Evolutionary conservation across 2,329 filamentous ascomycete species (phyloP).

Genomic region (Leptographium galeiforme): DNA sequence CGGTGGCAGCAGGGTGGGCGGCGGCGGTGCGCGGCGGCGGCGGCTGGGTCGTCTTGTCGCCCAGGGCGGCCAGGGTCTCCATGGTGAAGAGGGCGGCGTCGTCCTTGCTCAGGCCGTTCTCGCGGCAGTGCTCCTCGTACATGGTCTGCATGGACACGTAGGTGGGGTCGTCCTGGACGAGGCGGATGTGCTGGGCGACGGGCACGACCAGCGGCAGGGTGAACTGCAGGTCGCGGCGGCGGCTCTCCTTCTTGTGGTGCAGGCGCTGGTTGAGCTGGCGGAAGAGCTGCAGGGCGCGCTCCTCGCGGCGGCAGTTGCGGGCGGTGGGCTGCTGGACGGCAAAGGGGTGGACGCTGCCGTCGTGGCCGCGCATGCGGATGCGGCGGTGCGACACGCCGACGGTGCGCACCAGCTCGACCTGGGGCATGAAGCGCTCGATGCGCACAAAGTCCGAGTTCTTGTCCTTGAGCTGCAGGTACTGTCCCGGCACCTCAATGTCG

Average conservation of each 20-base stretch:
- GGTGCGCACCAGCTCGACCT: constrained; percentile 82
- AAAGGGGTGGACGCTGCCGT: constrained; percentile 93
- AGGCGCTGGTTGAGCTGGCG: constrained; percentile 91
- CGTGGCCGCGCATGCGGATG: constrained; percentile 91
- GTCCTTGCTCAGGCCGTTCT: constrained; percentile 79
- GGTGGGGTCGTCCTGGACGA: constrained; percentile 90
- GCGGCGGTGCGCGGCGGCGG: constrained; percentile 23
- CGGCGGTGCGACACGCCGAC: constrained; percentile 86
- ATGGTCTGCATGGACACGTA: constrained; percentile 91
- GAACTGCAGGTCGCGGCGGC: constrained; percentile 88
- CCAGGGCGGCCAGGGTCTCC: constrained; percentile 73
- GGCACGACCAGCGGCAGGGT: constrained; percentile 93
- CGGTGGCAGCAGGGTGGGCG: constrained; percentile 37
- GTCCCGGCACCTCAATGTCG: constrained; percentile 92
- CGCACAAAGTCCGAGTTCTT: constrained; percentile 98
- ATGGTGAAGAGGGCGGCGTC: constrained; percentile 91
- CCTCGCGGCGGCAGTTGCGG: constrained; percentile 82
- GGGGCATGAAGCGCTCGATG: constrained; percentile 91
- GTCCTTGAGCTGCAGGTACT: constrained; percentile 94
- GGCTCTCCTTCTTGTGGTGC: constrained; percentile 84
- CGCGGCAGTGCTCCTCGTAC: constrained; percentile 90
- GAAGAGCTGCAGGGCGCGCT: constrained; percentile 91
- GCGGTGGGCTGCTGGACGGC: constrained; percentile 93
- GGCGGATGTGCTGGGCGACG: constrained; percentile 81
- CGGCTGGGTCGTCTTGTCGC: constrained; percentile 44